Evolutionary conservation across 768 basidiomycete species (phyloP).

Genomic region (Suillus lakei): DNA sequence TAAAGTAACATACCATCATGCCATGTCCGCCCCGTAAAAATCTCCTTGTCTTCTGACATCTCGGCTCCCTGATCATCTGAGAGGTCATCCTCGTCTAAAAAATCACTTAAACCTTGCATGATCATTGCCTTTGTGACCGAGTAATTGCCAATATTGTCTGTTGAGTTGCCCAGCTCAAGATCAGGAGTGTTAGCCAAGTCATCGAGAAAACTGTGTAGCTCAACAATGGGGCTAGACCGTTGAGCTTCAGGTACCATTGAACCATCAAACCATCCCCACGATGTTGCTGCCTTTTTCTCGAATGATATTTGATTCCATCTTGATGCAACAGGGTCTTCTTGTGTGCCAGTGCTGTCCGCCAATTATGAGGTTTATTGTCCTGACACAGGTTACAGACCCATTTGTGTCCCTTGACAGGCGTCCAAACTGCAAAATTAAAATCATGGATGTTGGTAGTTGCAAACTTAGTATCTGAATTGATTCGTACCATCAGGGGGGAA

Average conservation of each 20-base stretch:
- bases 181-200: background rate
- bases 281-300: background rate
- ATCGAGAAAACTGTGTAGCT: background rate
- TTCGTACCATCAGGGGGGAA: background rate
- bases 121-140: background rate
- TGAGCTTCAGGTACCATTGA: background rate
- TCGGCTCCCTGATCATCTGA: slow-evolving; percentile 5
- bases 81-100: slow-evolving; percentile 8
- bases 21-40: background rate
- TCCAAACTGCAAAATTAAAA: background rate
- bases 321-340: slow-evolving; percentile 2
- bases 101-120: background rate
- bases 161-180: background rate
- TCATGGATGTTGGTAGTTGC: background rate
- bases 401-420: background rate
- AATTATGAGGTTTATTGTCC: slow-evolving; percentile 1
- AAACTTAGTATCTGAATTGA: background rate
- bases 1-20: background rate
- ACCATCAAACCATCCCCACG: background rate
- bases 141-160: background rate
- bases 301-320: background rate
- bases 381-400: slow-evolving; percentile 5
- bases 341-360: background rate
- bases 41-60: background rate
- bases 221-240: background rate